These are phyloP conservation scores for Paramecium octaurelia DNA, from an alignment of 73 alveolate species.

Conservation along the genomic window DNA sequence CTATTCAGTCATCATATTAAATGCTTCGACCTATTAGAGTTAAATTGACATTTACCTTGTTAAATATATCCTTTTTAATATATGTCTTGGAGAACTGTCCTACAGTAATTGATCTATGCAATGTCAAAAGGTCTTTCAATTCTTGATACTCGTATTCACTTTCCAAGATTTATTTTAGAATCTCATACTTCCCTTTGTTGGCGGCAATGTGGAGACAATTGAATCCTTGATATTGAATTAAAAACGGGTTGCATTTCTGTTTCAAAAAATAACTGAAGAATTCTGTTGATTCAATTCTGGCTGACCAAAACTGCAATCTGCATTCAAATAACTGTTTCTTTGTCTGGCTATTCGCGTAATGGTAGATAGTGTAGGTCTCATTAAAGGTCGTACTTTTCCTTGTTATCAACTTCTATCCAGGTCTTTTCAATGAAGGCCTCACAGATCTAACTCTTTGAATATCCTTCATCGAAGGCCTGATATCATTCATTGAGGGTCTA, in stretches of 20 bases:
- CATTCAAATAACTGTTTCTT: neutral
- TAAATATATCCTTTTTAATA: neutral
- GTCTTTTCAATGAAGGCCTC: neutral
- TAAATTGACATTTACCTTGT: neutral
- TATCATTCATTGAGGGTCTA: neutral
- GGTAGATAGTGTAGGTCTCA: neutral
- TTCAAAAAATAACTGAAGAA: neutral
- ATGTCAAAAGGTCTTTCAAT: neutral
- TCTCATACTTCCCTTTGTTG: neutral
- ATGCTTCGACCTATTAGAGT: neutral
- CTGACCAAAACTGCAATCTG: slow-evolving; percentile 16
- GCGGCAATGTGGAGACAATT: slow-evolving; percentile 21
- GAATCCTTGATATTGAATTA: neutral
- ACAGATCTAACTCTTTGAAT: neutral
- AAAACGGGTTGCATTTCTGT: neutral
- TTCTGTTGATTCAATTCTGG: neutral
- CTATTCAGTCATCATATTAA: neutral
- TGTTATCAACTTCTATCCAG: neutral
- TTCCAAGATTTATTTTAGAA: neutral
- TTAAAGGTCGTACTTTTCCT: neutral
- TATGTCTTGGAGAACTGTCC: neutral
- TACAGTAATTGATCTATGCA: neutral
- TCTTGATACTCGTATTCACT: slow-evolving; percentile 14
- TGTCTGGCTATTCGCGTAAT: neutral
- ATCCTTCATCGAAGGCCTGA: neutral